These are phyloP conservation scores for Citrus glauca DNA, from an alignment of 345 rosid species.

Conservation along the genomic window DNA sequence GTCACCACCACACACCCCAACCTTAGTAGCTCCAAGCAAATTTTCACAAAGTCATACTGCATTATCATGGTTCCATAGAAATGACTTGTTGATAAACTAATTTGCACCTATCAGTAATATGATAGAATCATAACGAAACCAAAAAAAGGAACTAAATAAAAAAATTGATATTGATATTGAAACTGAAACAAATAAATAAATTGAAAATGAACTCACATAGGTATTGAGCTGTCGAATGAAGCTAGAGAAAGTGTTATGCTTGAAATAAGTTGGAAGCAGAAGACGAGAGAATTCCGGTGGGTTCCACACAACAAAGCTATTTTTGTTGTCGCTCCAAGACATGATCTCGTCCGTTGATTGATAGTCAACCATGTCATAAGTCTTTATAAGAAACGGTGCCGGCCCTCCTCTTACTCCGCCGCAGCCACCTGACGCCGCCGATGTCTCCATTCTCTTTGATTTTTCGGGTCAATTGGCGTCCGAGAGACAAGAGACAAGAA, in stretches of 20 bases:
- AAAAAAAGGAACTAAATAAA: neutral
- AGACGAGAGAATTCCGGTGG: conserved; percentile 78
- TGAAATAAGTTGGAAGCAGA: conserved; percentile 84
- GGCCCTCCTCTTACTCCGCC: conserved; percentile 65
- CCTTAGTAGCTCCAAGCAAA: neutral
- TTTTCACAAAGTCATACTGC: neutral
- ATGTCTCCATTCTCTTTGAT: neutral
- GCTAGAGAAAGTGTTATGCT: conserved; percentile 93
- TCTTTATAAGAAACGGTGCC: conserved; percentile 79
- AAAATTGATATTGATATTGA: neutral
- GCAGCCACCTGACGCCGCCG: conserved; percentile 15
- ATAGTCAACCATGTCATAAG: conserved; percentile 92
- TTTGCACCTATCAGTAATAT: neutral
- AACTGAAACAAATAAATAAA: neutral
- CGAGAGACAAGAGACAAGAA: neutral
- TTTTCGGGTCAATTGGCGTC: neutral
- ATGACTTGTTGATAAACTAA: neutral
- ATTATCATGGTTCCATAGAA: neutral
- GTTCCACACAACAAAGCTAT: conserved; percentile 90
- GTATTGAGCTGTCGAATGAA: conserved; percentile 78
- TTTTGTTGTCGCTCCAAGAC: conserved; percentile 67
- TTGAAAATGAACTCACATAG: conserved; percentile 39
- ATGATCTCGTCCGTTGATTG: conserved; percentile 71
- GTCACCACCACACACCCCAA: neutral
- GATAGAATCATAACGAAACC: neutral